These are phyloP conservation scores for Fraxinus velutina DNA, from an alignment of 305 asterid genomes.

Conservation along the genomic window DNA sequence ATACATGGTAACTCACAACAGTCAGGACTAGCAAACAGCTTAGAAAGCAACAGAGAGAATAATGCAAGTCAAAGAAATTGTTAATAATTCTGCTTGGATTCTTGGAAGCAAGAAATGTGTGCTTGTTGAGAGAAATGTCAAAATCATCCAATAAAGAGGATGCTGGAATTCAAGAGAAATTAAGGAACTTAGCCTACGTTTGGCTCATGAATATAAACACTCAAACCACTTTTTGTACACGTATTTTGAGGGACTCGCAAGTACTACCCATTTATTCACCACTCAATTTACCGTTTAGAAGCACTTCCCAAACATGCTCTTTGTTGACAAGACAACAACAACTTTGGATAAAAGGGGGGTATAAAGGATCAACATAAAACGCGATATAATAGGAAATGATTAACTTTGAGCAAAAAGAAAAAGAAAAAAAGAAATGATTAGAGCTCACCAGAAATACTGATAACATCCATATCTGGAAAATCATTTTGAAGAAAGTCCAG, in stretches of 20 bases:
- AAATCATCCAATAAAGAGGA: background rate
- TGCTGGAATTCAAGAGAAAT: background rate
- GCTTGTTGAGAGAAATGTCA: background rate
- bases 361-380: background rate
- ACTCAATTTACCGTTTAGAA: background rate
- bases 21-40: background rate
- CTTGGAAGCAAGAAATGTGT: background rate
- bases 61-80: background rate
- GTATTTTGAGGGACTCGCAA: background rate
- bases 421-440: background rate
- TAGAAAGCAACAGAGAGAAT: background rate
- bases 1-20: background rate
- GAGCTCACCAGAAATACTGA: constrained; percentile 16
- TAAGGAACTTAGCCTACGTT: background rate
- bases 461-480: constrained; percentile 18
- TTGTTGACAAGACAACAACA: background rate
- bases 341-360: background rate
- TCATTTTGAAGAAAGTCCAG: constrained; percentile 17
- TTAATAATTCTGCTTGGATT: background rate
- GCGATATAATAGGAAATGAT: background rate
- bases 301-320: background rate
- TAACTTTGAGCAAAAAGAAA: background rate
- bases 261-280: background rate
- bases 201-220: background rate
- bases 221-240: background rate